Conservation (phyloP, 805 yeast genomes). For the Lachancea sp. region DNA sequence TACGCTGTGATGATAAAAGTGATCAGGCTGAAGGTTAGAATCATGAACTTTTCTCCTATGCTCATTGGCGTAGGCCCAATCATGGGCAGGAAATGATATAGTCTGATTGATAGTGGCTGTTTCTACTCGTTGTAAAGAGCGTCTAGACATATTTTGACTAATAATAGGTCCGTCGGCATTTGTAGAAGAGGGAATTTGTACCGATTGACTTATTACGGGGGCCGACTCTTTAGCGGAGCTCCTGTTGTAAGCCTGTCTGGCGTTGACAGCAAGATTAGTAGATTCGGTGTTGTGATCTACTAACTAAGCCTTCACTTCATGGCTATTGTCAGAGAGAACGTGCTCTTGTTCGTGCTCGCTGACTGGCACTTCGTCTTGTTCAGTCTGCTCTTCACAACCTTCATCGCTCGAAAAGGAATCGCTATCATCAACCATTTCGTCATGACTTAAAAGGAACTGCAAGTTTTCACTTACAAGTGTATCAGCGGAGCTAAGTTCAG, state of each 20-base stretch:
- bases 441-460: too few species aligned
- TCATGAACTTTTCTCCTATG: background rate
- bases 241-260: background rate
- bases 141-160: constrained; percentile 9
- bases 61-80: constrained; percentile 1
- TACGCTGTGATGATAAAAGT: background rate
- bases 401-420: too few species aligned
- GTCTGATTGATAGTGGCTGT: constrained; percentile 7
- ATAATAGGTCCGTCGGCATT: background rate
- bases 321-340: background rate
- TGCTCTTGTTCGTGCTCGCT: background rate
- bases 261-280: background rate
- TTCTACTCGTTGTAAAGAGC: constrained; percentile 5
- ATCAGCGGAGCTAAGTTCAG: too few species aligned
- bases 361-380: background rate
- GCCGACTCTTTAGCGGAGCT: background rate
- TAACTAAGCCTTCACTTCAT: background rate
- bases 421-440: too few species aligned
- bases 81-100: constrained; percentile 5
- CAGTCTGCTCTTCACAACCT: background rate
- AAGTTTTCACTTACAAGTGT: too few species aligned
- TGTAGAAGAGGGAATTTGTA: background rate
- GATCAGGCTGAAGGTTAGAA: background rate
- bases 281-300: background rate
- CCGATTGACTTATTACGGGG: background rate